A percentile compares a stretch with the other conserved stretches of the same genome.
phyloP scores from a whole-genome alignment of 1,139 yeast species.

The Wickerhamiella pararugosa region DNA sequence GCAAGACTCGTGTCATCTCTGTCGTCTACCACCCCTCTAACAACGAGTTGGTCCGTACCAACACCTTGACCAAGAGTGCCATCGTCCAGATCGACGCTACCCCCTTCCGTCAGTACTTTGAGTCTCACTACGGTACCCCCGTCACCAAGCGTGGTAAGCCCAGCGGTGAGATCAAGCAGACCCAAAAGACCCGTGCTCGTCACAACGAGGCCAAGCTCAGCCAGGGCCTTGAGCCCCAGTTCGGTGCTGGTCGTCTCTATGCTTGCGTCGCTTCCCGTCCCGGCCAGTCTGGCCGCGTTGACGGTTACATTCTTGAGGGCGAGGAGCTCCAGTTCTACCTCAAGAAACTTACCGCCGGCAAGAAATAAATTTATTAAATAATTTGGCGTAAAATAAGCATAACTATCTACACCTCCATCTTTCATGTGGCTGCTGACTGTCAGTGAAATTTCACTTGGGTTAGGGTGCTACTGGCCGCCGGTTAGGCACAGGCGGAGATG shows the following conservation, averaged over 20 bases:
- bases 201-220: slow-evolving; percentile 73
- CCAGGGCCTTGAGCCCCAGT: slow-evolving; percentile 85
- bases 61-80: slow-evolving; percentile 98
- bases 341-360: slow-evolving; percentile 90
- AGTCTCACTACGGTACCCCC: slow-evolving; percentile 90
- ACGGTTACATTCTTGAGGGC: slow-evolving; percentile 99
- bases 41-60: slow-evolving; percentile 99
- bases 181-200: slow-evolving; percentile 76
- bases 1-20: slow-evolving; percentile 97
- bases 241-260: slow-evolving; percentile 97
- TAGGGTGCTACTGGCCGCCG: too few relatives aligned
- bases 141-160: slow-evolving; percentile 68
- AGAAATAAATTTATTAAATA: slow-evolving; percentile 48
- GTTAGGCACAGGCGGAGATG: too few relatives aligned
- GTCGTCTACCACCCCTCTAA: slow-evolving; percentile 99
- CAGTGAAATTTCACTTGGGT: too few relatives aligned
- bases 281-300: slow-evolving; percentile 99
- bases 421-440: too few relatives aligned
- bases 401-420: too few relatives aligned
- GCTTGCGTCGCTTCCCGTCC: slow-evolving; percentile 99
- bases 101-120: slow-evolving; percentile 99
- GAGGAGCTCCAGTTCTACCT: slow-evolving; percentile 99
- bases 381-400: slow-evolving; percentile 3
- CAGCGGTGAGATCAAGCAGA: slow-evolving; percentile 19
- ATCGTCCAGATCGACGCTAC: slow-evolving; percentile 99